A percentile compares a stretch with the other conserved stretches of the same genome.
Evolutionary conservation across 192 early-diverging fungal species (phyloP).

Genomic region (Podila verticillata): DNA sequence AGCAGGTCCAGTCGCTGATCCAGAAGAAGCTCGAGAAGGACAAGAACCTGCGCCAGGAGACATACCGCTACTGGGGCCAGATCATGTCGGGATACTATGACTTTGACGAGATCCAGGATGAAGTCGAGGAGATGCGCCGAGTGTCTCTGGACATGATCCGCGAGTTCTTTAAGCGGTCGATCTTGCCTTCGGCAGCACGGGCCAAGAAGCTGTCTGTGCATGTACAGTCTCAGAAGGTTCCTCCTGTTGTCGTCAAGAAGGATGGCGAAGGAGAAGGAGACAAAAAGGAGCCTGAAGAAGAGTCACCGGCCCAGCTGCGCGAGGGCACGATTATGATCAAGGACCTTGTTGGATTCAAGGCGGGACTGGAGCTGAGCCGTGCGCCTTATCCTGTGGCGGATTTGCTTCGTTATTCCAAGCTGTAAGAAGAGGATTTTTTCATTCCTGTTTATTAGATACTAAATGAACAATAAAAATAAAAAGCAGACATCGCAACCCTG

Average conservation of each 20-base stretch:
- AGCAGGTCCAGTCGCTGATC: slow-evolving; percentile 78
- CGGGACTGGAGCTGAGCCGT: slow-evolving; percentile 53
- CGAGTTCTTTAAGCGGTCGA: slow-evolving; percentile 67
- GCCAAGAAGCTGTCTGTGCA: slow-evolving; percentile 77
- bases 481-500: too few species aligned
- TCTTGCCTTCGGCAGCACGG: slow-evolving; percentile 60
- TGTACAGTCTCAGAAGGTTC: slow-evolving; percentile 66
- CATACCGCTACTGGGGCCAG: slow-evolving; percentile 77
- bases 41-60: slow-evolving; percentile 86
- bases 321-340: slow-evolving; percentile 49
- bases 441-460: not conserved
- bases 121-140: slow-evolving; percentile 65
- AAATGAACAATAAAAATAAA: not conserved
- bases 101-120: slow-evolving; percentile 78
- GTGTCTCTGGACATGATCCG: slow-evolving; percentile 60
- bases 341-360: slow-evolving; percentile 62
- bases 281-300: slow-evolving; percentile 37
- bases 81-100: slow-evolving; percentile 85
- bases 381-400: slow-evolving; percentile 54
- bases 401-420: slow-evolving; percentile 33
- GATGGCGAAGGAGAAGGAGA: slow-evolving; percentile 33
- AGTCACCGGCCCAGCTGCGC: slow-evolving; percentile 37
- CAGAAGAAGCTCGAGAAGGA: slow-evolving; percentile 83
- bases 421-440: slow-evolving; percentile 8
- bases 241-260: slow-evolving; percentile 28